Base-by-base conservation (phyloP, 2,329 filamentous ascomycete species). In the Lasiodiplodia gonubiensis region DNA sequence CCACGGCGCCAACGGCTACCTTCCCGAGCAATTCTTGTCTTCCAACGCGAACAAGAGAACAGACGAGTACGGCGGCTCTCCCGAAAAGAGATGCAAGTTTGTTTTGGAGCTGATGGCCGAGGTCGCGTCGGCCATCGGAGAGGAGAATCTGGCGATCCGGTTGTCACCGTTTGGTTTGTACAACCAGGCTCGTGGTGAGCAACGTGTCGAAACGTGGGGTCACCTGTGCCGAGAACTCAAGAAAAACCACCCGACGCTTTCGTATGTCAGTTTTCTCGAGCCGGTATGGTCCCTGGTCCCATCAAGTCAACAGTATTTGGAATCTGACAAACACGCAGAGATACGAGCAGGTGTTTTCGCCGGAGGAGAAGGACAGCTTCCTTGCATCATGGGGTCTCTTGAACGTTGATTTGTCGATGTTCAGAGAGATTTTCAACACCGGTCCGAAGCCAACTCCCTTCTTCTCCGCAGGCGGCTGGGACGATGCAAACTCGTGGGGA, bases 221-320 rank as follows among this genome's bases (percentile, higher is more conserved):
- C 75, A 82, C 68, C 76, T 87, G 6, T 86, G 83, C 69, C 76
- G 77, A 49, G 77, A 83, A 68, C 71, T 87, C 68, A 86, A 86
- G 73, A 72, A 69, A 30, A 71, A 73, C 5, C 75, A 79, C 11
- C 82, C 82, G 0, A 70, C 74, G 4, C 72, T 87, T n/a, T 82
- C 82, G 2, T 88, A 87, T 69, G 82, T 87, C 18, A 84, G 82
- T 75, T 85, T 87, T 53, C 79, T 88, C 57, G 86, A 87, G 74
- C 85, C 85, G 73, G 66, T 67, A 79, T 4, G 66, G 25, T 35
- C 6, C 18, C 30, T 49, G 2, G 16, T 53, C 14, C 25, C 18
- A 25, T 14, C 12, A 42, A 35, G 11, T 35, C 23, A 10, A 21
- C 3, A 25, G n/a, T 6, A n/a, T 21, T 21, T 10, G 21, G 14